Conservation (phyloP, 768 basidiomycete genomes). For the Mycena amicta region DNA sequence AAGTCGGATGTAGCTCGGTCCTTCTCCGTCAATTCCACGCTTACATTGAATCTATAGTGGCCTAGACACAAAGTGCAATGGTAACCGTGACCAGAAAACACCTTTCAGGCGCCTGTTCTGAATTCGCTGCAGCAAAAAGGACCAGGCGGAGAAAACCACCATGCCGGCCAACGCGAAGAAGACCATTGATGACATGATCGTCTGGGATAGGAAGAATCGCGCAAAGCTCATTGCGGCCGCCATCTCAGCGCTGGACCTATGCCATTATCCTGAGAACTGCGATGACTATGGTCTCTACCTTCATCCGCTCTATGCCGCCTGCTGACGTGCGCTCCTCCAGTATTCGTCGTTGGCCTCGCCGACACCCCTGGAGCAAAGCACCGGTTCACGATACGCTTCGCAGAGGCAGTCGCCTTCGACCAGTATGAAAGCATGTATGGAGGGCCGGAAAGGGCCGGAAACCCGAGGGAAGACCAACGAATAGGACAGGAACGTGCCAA, state of each 20-base stretch:
- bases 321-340: constrained; percentile 1
- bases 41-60: constrained; percentile 7
- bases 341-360: constrained; percentile 14
- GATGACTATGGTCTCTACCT: constrained; percentile 17
- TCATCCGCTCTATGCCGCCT: background rate
- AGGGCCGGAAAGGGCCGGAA: background rate
- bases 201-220: constrained; percentile 22
- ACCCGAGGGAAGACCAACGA: constrained; percentile 17
- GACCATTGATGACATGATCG: constrained; percentile 19
- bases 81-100: too few species aligned
- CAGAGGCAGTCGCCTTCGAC: constrained; percentile 12
- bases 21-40: background rate
- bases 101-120: too few species aligned
- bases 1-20: constrained; percentile 15
- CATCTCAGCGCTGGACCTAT: constrained; percentile 22
- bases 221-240: constrained; percentile 19
- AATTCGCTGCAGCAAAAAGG: constrained; percentile 9
- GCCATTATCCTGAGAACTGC: constrained; percentile 21
- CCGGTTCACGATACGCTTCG: constrained; percentile 12
- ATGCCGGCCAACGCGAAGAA: constrained; percentile 10
- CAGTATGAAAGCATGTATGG: constrained; percentile 14
- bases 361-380: constrained; percentile 20
- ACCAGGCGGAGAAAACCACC: constrained; percentile 4
- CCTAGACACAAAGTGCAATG: constrained; percentile 21
- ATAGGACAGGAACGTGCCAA: constrained; percentile 21